phyloP scores from a whole-genome alignment of 2,329 filamentous ascomycete genomes.

The Apiospora pterosperma region DNA sequence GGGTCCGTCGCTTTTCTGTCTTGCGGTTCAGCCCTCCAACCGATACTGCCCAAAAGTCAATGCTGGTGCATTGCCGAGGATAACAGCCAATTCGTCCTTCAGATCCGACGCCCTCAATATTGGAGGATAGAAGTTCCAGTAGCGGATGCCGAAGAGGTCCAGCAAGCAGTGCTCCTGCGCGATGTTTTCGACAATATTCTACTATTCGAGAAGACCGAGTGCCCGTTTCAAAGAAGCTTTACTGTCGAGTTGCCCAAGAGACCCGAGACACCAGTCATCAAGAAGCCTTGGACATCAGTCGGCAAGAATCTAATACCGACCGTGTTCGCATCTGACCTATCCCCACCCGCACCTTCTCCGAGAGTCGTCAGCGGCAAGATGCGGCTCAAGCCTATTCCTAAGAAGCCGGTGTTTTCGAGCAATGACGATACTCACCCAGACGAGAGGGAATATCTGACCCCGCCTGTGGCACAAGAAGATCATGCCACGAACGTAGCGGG shows the following conservation, averaged over 20 bases:
- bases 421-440: background rate
- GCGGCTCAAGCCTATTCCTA: slow-evolving; percentile 9
- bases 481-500: background rate
- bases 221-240: slow-evolving; percentile 78
- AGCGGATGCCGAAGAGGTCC: slow-evolving; percentile 58
- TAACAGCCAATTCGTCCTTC: slow-evolving; percentile 78
- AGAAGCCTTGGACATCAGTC: slow-evolving; percentile 65
- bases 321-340: slow-evolving; percentile 28
- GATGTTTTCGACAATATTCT: slow-evolving; percentile 68
- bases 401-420: background rate
- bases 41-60: slow-evolving; percentile 85
- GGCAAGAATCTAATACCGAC: slow-evolving; percentile 36
- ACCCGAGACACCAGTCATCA: slow-evolving; percentile 61
- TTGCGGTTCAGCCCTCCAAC: slow-evolving; percentile 78
- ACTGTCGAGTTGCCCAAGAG: slow-evolving; percentile 69
- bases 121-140: slow-evolving; percentile 86
- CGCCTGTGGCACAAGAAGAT: background rate
- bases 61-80: slow-evolving; percentile 90
- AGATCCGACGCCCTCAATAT: slow-evolving; percentile 78
- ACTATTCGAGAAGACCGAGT: slow-evolving; percentile 83
- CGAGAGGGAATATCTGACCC: background rate
- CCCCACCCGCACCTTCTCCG: slow-evolving; percentile 17
- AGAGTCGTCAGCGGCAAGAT: slow-evolving; percentile 17
- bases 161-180: slow-evolving; percentile 64
- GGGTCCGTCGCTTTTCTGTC: slow-evolving; percentile 85